Base-by-base conservation (phyloP, 2,329 filamentous ascomycete genomes). In the Diaporthe helianthi region DNA sequence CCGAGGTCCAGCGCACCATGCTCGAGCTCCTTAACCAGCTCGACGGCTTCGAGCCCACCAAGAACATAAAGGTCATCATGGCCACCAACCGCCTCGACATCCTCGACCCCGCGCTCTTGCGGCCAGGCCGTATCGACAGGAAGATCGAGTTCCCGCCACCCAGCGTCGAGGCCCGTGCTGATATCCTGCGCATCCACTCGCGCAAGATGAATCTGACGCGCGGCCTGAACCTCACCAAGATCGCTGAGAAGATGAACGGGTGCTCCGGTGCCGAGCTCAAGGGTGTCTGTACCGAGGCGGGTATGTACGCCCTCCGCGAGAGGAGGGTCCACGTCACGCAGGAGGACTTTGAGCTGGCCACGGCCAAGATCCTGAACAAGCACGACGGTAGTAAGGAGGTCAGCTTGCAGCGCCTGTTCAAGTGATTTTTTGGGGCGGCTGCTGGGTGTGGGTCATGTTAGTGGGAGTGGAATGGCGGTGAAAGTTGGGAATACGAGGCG, bases 51-150 rank as follows among this genome's bases (percentile, higher is more conserved):
- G 96, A 98, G 83, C 96, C 96, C 7, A 98, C 95, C 55, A 99
- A 99, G 86, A 98, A 98, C 83, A 99, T 99, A 89, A 99, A 99
- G 83, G 93, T 99, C 80, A 97, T 99, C 83, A 99, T 99, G 95
- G 96, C 96, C 67, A 99, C 96, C 60, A 99, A 99, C 83, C 93
- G 96, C 79, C 88, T 99, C 73, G 96, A 99, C 77, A 98, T 99
- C 73, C 89, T 99, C 55, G 96, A 99, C 80, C 96, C 96, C 2
- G 96, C 96, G 1, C 87, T 99, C 53, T 86, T 99, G 74, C 91
- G 96, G 76, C 96, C 96, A n/a, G 96, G 96, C 65, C 93, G 96
- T 77, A 98, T 99, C 80, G 96, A 99, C 85, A 89, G 96, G 77
- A 98, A 98, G 86, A 98, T 98, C 78, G 96, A 99, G 82, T 99